These are phyloP conservation scores for Lentinula raphanica DNA, from an alignment of 768 basidiomycete species.

Conservation along the genomic window DNA sequence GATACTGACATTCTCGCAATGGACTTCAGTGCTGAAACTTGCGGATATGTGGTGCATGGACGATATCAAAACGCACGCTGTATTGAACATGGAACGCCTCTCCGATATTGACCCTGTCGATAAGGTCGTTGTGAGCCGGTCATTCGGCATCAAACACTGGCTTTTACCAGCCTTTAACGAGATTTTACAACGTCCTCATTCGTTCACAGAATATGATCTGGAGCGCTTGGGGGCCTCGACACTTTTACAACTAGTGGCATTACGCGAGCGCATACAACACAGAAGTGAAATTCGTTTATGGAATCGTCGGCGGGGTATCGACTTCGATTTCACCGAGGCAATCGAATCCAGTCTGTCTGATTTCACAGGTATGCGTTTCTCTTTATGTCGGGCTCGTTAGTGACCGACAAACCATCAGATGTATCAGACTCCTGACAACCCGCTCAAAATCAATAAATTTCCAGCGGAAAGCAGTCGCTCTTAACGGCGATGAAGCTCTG, in stretches of 20 bases:
- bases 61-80: not conserved
- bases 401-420: too few relatives aligned
- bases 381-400: too few relatives aligned
- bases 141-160: not conserved
- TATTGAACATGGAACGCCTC: not conserved
- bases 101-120: not conserved
- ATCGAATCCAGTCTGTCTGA: not conserved
- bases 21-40: constrained; percentile 1
- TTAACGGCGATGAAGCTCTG: too few relatives aligned
- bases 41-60: constrained; percentile 2
- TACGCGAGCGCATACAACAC: not conserved
- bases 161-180: not conserved
- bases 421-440: too few relatives aligned
- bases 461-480: too few relatives aligned
- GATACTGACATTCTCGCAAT: not conserved
- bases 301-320: not conserved
- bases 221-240: not conserved
- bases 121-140: not conserved
- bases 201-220: not conserved
- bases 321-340: not conserved
- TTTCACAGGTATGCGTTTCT: not conserved
- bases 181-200: not conserved
- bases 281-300: not conserved
- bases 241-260: not conserved
- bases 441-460: too few relatives aligned